Conservation (phyloP, 768 basidiomycete genomes). For the Naematelia encephala region DNA sequence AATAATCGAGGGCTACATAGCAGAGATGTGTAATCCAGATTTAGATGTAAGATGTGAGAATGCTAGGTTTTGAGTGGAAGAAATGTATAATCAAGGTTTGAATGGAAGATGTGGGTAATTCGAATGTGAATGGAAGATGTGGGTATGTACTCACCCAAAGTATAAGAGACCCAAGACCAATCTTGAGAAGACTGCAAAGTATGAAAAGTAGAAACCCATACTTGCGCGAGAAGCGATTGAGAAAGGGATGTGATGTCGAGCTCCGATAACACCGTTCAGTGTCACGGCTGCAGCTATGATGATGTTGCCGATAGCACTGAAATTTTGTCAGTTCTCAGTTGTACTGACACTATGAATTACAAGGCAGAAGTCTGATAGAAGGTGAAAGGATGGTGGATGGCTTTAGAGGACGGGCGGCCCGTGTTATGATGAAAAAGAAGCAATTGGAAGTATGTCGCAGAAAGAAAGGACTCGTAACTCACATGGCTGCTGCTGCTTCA, state of each 20-base stretch:
- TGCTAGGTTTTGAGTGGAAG: too few species aligned
- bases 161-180: constrained; percentile 75
- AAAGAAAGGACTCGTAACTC: constrained; percentile 11
- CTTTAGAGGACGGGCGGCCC: background rate
- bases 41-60: too few species aligned
- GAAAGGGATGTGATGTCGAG: constrained; percentile 72
- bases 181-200: constrained; percentile 76
- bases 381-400: background rate
- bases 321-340: too few species aligned
- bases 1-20: too few species aligned
- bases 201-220: constrained; percentile 86
- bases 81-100: too few species aligned
- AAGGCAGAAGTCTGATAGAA: constrained; percentile 32
- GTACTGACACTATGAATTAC: too few species aligned
- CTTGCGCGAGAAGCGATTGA: constrained; percentile 77
- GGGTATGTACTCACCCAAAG: constrained; percentile 48
- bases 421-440: background rate
- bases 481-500: constrained; percentile 43
- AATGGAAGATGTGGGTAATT: background rate
- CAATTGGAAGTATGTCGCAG: background rate
- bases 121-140: background rate
- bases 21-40: too few species aligned
- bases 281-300: constrained; percentile 72
- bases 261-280: constrained; percentile 73
- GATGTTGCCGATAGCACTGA: constrained; percentile 67